A percentile compares a stretch with the other conserved stretches of the same genome.
phyloP scores from a whole-genome alignment of 257 asterid species.

The Solanum ahanhuiri region DNA sequence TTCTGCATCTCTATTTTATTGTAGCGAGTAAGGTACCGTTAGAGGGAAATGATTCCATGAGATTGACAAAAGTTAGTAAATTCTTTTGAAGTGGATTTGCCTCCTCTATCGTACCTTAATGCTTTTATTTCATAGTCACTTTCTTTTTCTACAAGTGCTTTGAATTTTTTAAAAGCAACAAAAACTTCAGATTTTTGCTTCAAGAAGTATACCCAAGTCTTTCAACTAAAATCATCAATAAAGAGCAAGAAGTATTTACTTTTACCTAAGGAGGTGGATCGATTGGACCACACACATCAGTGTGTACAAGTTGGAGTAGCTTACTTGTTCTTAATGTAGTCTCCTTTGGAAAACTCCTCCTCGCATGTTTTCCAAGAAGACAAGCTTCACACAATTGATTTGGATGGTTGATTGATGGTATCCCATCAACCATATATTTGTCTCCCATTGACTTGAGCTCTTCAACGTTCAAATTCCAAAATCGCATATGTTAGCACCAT shows the following conservation, averaged over 20 bases:
- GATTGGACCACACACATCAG: neutral
- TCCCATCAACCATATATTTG: neutral
- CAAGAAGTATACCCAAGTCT: neutral
- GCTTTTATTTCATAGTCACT: neutral
- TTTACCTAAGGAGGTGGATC: neutral
- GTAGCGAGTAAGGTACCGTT: neutral
- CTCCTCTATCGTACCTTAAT: neutral
- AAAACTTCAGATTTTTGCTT: too few relatives aligned
- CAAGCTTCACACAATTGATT: neutral
- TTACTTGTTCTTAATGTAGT: neutral
- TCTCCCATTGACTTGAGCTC: neutral
- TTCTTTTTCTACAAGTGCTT: neutral
- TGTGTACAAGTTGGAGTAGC: neutral
- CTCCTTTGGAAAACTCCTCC: neutral
- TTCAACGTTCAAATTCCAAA: neutral
- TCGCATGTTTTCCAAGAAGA: neutral
- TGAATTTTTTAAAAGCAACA: neutral
- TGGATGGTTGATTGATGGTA: neutral
- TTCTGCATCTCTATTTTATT: neutral
- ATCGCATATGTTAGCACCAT: neutral
- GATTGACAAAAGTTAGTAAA: neutral
- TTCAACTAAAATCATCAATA: neutral
- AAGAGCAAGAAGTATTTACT: neutral
- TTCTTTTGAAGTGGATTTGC: neutral
- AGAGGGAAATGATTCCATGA: neutral